Percentiles rank a stretch among this genome's conserved stretches.
Conservation (phyloP, 805 yeast genomes). For the Brettanomyces bruxellensis region DNA sequence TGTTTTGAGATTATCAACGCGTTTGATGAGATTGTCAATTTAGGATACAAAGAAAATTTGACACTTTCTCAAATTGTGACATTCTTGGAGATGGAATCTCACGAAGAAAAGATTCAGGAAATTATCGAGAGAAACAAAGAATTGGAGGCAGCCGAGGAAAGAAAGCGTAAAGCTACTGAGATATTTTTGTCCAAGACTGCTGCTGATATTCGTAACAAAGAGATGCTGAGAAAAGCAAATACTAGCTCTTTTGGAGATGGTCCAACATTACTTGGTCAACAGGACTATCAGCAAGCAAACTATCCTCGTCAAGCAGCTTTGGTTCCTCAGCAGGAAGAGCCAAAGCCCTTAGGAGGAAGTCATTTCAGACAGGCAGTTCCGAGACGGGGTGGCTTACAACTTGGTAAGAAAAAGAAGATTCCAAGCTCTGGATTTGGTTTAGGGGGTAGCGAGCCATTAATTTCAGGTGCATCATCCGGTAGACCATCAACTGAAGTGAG, state of each 20-base stretch:
- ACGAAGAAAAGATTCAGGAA: slow-evolving; percentile 97
- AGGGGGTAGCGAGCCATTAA: slow-evolving; percentile 17
- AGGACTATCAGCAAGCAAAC: not conserved
- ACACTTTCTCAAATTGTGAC: slow-evolving; percentile 76
- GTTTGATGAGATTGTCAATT: slow-evolving; percentile 84
- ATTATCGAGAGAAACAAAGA: slow-evolving; percentile 96
- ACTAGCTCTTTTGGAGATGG: not conserved
- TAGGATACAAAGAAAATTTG: slow-evolving; percentile 87
- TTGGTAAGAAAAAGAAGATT: slow-evolving; percentile 45
- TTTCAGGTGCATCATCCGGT: slow-evolving; percentile 20
- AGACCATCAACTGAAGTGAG: slow-evolving; percentile 10
- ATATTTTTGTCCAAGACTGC: slow-evolving; percentile 43
- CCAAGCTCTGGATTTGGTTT: slow-evolving; percentile 8
- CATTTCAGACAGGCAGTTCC: slow-evolving; percentile 26
- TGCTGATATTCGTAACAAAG: slow-evolving; percentile 29
- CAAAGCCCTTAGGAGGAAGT: slow-evolving; percentile 8
- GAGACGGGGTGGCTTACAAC: slow-evolving; percentile 67
- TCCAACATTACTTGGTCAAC: not conserved
- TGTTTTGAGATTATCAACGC: slow-evolving; percentile 88
- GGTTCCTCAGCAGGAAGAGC: slow-evolving; percentile 11
- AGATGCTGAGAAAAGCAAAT: slow-evolving; percentile 49
- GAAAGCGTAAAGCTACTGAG: slow-evolving; percentile 90
- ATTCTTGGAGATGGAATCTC: slow-evolving; percentile 94
- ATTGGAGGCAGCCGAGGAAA: slow-evolving; percentile 92
- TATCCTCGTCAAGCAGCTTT: slow-evolving; percentile 15